These are phyloP conservation scores for Dryas alaskensis DNA, from an alignment of 306 rosid species.

Conservation along the genomic window DNA sequence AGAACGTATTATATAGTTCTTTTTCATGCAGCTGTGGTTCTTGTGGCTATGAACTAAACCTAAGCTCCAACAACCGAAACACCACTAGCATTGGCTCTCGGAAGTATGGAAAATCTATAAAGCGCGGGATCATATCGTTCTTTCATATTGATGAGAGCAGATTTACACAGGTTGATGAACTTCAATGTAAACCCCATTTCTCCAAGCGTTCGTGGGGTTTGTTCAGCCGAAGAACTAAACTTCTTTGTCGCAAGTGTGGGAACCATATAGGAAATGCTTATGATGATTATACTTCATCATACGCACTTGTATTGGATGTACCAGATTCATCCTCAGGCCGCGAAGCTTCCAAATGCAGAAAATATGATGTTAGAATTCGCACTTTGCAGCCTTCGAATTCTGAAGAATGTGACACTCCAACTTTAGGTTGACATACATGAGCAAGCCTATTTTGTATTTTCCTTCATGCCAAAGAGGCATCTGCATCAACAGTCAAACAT, in stretches of 20 bases:
- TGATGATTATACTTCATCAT: conserved; percentile 36
- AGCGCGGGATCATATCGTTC: conserved; percentile 81
- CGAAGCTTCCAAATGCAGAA: conserved; percentile 34
- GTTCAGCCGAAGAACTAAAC: conserved; percentile 68
- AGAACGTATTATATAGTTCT: not conserved
- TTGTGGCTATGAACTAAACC: conserved; percentile 83
- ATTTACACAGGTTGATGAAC: conserved; percentile 69
- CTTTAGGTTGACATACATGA: conserved; percentile 29
- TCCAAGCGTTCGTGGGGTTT: conserved; percentile 68
- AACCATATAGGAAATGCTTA: conserved; percentile 65
- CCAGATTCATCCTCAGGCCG: conserved; percentile 43
- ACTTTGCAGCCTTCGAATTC: conserved; percentile 83
- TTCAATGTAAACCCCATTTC: conserved; percentile 66
- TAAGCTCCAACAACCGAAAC: conserved; percentile 69
- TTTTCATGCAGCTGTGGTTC: conserved; percentile 68
- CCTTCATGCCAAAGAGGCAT: conserved; percentile 9
- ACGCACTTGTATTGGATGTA: conserved; percentile 40
- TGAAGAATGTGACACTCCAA: conserved; percentile 34
- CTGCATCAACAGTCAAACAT: conserved; percentile 7
- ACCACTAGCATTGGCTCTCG: conserved; percentile 69
- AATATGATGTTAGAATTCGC: conserved; percentile 68
- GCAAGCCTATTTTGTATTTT: conserved; percentile 16
- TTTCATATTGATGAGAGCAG: conserved; percentile 69
- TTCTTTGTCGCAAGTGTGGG: conserved; percentile 85
- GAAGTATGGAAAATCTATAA: conserved; percentile 81